phyloP scores from a whole-genome alignment of 441 rosid species.

The California macrophylla region DNA sequence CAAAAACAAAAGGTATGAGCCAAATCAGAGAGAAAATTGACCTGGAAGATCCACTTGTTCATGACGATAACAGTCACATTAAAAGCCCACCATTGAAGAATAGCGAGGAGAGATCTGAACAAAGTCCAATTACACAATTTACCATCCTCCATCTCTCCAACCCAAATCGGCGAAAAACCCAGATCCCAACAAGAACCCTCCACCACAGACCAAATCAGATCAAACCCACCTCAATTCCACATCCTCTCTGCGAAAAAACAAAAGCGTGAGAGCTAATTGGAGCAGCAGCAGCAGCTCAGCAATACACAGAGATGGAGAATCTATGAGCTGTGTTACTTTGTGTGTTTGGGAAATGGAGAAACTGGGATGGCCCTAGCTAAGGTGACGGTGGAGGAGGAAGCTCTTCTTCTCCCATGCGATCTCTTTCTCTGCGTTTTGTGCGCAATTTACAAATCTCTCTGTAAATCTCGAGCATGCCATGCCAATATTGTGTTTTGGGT shows the following conservation, averaged over 20 bases:
- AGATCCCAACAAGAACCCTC: neutral
- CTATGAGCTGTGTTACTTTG: neutral
- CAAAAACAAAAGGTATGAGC: too few species aligned
- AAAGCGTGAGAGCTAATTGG: neutral
- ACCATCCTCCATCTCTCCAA: neutral
- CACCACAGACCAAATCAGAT: neutral
- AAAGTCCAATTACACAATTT: slow-evolving; percentile 43
- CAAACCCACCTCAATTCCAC: neutral
- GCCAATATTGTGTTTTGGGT: too few species aligned
- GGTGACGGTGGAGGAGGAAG: neutral
- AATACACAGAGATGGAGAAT: neutral
- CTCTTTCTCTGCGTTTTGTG: neutral
- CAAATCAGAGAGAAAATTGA: slow-evolving; percentile 11
- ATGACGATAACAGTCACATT: slow-evolving; percentile 58
- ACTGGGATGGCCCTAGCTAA: neutral
- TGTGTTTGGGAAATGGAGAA: neutral
- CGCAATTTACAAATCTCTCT: neutral
- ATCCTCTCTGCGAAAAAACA: neutral
- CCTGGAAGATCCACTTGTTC: slow-evolving; percentile 99
- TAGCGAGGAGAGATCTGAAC: slow-evolving; percentile 83
- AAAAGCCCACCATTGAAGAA: slow-evolving; percentile 92
- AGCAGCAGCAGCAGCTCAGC: neutral
- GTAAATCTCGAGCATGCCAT: neutral
- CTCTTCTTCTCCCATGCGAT: neutral
- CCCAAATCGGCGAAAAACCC: neutral